A percentile compares a stretch with the other conserved stretches of the same genome.
Evolutionary conservation across 148 eudicot species (phyloP).

Genomic region (Vaccinium myrtillus): DNA sequence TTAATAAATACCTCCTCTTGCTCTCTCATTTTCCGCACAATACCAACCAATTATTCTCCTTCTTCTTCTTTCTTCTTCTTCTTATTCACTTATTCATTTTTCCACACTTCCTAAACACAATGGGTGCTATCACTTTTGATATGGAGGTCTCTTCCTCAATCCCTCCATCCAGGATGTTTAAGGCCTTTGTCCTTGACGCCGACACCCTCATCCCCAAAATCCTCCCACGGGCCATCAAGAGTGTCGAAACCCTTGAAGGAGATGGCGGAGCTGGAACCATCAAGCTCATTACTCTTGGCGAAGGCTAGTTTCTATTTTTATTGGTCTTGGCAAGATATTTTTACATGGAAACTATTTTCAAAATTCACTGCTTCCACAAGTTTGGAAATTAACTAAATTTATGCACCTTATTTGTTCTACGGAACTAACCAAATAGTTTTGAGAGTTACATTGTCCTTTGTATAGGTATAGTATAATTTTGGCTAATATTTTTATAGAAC

Average conservation of each 20-base stretch:
- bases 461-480: too few species aligned
- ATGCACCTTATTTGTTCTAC: too few species aligned
- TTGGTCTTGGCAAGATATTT: too few species aligned
- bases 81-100: neutral
- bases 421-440: too few species aligned
- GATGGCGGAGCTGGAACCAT: slow-evolving; percentile 20
- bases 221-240: slow-evolving; percentile 31
- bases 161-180: slow-evolving; percentile 29
- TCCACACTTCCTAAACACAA: neutral
- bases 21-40: neutral
- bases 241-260: slow-evolving; percentile 18
- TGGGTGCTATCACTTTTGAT: slow-evolving; percentile 28
- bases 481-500: too few species aligned
- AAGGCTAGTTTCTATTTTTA: slow-evolving; percentile 20
- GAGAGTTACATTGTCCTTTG: too few species aligned
- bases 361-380: too few species aligned
- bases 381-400: too few species aligned
- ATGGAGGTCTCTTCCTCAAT: slow-evolving; percentile 21
- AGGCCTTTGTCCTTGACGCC: slow-evolving; percentile 27
- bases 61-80: too few species aligned
- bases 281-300: slow-evolving; percentile 25
- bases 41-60: neutral
- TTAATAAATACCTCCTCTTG: neutral
- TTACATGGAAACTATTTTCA: neutral
- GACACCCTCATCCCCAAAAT: slow-evolving; percentile 34